A percentile compares a stretch with the other conserved stretches of the same genome.
Conservation (phyloP, 2,329 filamentous ascomycete species). For the Cordyceps javanica region DNA sequence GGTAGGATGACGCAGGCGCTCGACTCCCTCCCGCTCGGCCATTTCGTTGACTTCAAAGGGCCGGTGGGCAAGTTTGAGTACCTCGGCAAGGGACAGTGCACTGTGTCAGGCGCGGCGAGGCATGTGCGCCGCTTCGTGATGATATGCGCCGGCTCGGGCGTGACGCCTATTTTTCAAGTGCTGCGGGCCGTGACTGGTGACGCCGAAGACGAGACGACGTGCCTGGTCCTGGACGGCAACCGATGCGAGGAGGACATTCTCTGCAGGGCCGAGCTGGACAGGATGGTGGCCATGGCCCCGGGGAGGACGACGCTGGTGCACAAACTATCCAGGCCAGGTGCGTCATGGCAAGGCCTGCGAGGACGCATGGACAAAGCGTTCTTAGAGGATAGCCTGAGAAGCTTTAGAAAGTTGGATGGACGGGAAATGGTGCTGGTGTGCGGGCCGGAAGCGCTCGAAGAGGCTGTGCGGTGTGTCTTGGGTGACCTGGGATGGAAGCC, state of each 20-base stretch:
- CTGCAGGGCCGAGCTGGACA: constrained; percentile 66
- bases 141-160: constrained; percentile 83
- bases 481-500: constrained; percentile 62
- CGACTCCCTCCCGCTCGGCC: constrained; percentile 64
- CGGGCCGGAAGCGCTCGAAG: constrained; percentile 71
- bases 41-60: constrained; percentile 78
- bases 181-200: constrained; percentile 67
- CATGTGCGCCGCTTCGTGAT: constrained; percentile 67
- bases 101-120: constrained; percentile 50
- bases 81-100: constrained; percentile 57
- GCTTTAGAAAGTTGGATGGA: constrained; percentile 27
- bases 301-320: constrained; percentile 60
- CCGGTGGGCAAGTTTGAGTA: constrained; percentile 85
- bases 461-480: constrained; percentile 49
- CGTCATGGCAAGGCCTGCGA: constrained; percentile 60
- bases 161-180: constrained; percentile 88
- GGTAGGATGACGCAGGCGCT: constrained; percentile 80
- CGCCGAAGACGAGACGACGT: constrained; percentile 55
- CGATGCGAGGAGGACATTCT: constrained; percentile 75
- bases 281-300: constrained; percentile 45
- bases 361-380: constrained; percentile 62
- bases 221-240: constrained; percentile 74
- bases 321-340: constrained; percentile 57
- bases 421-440: constrained; percentile 69
- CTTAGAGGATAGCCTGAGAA: constrained; percentile 51